Percentiles rank a stretch among this genome's conserved stretches.
Conservation (phyloP, 805 yeast genomes). For the Yamadazyma laniorum region DNA sequence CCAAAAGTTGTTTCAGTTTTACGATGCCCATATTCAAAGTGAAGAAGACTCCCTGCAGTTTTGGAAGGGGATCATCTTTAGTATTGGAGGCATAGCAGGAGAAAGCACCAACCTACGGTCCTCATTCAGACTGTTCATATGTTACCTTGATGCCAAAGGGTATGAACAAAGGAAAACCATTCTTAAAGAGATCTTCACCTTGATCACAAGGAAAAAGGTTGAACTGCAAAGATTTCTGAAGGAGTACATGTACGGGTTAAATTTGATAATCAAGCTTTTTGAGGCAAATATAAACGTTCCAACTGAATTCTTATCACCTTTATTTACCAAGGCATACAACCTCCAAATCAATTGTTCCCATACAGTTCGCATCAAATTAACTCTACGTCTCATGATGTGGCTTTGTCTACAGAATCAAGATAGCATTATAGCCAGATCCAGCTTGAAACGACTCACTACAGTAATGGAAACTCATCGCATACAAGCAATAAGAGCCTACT, state of each 20-base stretch:
- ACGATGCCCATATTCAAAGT: not conserved
- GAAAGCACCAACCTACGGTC: slow-evolving; percentile 43
- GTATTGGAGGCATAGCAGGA: slow-evolving; percentile 57
- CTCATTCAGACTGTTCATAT: slow-evolving; percentile 34
- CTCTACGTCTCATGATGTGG: slow-evolving; percentile 44
- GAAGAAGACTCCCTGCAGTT: slow-evolving; percentile 27
- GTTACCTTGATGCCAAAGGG: slow-evolving; percentile 15
- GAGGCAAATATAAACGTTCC: slow-evolving; percentile 41
- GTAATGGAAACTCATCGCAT: slow-evolving; percentile 7
- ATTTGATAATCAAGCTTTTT: slow-evolving; percentile 35
- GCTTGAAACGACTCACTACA: slow-evolving; percentile 7
- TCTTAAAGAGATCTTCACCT: slow-evolving; percentile 16
- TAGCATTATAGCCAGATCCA: not conserved
- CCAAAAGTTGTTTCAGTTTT: slow-evolving; percentile 4
- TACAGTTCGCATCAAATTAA: slow-evolving; percentile 33
- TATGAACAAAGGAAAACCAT: slow-evolving; percentile 9
- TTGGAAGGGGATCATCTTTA: slow-evolving; percentile 54
- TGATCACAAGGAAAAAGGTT: slow-evolving; percentile 17
- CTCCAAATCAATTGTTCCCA: slow-evolving; percentile 51
- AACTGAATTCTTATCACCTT: slow-evolving; percentile 25
- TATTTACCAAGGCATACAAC: slow-evolving; percentile 53
- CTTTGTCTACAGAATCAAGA: slow-evolving; percentile 20
- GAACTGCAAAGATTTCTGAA: slow-evolving; percentile 18
- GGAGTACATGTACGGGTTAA: slow-evolving; percentile 22
- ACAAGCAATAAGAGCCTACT: slow-evolving; percentile 1